Conservation (phyloP, 1,139 yeast species). For the Suhomyces bribrorum region DNA sequence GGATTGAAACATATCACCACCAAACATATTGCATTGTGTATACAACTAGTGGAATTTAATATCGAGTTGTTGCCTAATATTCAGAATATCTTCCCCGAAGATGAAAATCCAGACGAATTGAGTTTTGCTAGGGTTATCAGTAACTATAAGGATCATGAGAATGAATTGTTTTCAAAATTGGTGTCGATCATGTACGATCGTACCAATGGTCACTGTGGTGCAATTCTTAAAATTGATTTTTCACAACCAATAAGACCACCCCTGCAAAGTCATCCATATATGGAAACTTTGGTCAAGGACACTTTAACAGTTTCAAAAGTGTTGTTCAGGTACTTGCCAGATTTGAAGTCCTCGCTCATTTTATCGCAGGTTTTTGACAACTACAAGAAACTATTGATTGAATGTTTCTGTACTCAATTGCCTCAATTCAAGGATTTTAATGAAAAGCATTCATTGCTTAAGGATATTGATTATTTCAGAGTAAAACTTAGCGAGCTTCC, state of each 20-base stretch:
- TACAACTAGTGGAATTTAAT: slow-evolving; percentile 55
- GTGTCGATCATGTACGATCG: slow-evolving; percentile 73
- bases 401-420: slow-evolving; percentile 54
- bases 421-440: slow-evolving; percentile 53
- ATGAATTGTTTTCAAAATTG: slow-evolving; percentile 65
- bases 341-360: slow-evolving; percentile 47
- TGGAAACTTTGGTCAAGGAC: slow-evolving; percentile 68
- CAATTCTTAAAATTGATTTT: slow-evolving; percentile 54
- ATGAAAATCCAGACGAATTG: slow-evolving; percentile 35
- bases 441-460: slow-evolving; percentile 54
- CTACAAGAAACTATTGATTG: slow-evolving; percentile 58
- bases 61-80: slow-evolving; percentile 25
- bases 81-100: slow-evolving; percentile 19
- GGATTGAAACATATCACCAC: slow-evolving; percentile 77
- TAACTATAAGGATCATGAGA: slow-evolving; percentile 59
- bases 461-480: slow-evolving; percentile 66
- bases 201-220: slow-evolving; percentile 49
- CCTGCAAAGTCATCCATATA: slow-evolving; percentile 57
- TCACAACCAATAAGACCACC: slow-evolving; percentile 42
- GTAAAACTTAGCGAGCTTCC: slow-evolving; percentile 59
- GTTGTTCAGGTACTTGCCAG: slow-evolving; percentile 58
- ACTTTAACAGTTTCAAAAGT: slow-evolving; percentile 64
- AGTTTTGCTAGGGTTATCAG: slow-evolving; percentile 32
- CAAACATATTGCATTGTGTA: slow-evolving; percentile 68
- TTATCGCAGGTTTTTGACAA: slow-evolving; percentile 61